phyloP scores from a whole-genome alignment of 306 rosid species.

The Mimosa bimucronata region DNA sequence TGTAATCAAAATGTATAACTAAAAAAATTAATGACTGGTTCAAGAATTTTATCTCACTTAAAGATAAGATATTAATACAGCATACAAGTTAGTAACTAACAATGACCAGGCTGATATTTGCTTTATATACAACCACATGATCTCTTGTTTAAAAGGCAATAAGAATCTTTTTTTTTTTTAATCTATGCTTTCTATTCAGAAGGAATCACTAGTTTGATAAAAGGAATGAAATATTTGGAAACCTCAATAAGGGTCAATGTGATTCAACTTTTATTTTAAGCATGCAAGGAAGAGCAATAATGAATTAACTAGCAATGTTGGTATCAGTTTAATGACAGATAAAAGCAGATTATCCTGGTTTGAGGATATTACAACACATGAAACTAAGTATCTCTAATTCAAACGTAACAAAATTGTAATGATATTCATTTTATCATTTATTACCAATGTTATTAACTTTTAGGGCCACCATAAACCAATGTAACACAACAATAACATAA shows the following conservation, averaged over 20 bases:
- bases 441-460: constrained; percentile 1
- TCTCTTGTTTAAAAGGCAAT: background rate
- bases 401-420: constrained; percentile 16
- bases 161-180: background rate
- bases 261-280: background rate
- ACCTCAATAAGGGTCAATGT: background rate
- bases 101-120: background rate
- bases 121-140: background rate
- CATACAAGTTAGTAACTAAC: background rate
- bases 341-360: constrained; percentile 19
- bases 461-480: constrained; percentile 5
- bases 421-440: background rate
- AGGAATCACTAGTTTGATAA: background rate
- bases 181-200: background rate
- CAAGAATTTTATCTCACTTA: constrained; percentile 28
- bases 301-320: background rate
- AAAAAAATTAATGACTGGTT: constrained; percentile 4
- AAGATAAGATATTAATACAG: background rate
- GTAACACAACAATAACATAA: constrained; percentile 7
- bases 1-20: background rate
- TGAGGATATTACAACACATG: constrained; percentile 2
- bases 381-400: constrained; percentile 7
- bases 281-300: constrained; percentile 13
- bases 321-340: background rate
- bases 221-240: background rate